Evolutionary conservation across 805 yeast species (phyloP).

Genomic region (Metschnikowia lunata): DNA sequence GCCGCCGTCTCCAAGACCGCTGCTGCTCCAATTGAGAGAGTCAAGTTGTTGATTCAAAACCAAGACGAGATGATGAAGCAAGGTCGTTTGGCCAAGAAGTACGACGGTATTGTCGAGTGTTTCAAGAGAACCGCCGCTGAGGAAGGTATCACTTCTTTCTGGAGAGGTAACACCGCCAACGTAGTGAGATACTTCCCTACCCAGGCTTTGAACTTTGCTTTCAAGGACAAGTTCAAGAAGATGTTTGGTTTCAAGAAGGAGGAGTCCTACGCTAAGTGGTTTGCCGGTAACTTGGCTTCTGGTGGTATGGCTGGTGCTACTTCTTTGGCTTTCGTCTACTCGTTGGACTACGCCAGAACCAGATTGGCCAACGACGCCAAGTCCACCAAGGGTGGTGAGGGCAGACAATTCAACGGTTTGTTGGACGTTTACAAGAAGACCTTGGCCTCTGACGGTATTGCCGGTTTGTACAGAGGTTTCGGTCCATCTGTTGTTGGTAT

Average conservation of each 20-base stretch:
- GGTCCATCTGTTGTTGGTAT: constrained; percentile 97
- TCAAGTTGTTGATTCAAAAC: constrained; percentile 92
- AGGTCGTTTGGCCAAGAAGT: constrained; percentile 84
- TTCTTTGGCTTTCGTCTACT: constrained; percentile 88
- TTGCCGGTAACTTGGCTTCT: constrained; percentile 96
- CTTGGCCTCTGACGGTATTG: constrained; percentile 91
- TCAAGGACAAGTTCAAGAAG: constrained; percentile 95
- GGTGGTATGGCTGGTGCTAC: constrained; percentile 99
- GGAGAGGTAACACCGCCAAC: constrained; percentile 99
- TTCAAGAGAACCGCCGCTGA: constrained; percentile 91
- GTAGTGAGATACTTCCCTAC: constrained; percentile 99
- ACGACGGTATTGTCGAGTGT: constrained; percentile 90
- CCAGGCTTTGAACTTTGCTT: constrained; percentile 97
- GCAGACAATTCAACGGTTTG: constrained; percentile 96
- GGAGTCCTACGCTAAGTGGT: constrained; percentile 89
- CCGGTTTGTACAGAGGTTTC: constrained; percentile 99
- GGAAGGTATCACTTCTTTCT: constrained; percentile 90
- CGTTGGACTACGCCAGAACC: constrained; percentile 97
- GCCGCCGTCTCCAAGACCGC: constrained; percentile 98
- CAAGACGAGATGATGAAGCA: constrained; percentile 98
- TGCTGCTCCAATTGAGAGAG: constrained; percentile 97
- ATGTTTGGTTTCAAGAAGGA: constrained; percentile 97
- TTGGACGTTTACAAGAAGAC: constrained; percentile 96
- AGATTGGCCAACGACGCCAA: constrained; percentile 98
- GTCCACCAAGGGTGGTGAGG: constrained; percentile 81